Conservation (phyloP, 345 rosid species). For the Brassica rapa region DNA sequence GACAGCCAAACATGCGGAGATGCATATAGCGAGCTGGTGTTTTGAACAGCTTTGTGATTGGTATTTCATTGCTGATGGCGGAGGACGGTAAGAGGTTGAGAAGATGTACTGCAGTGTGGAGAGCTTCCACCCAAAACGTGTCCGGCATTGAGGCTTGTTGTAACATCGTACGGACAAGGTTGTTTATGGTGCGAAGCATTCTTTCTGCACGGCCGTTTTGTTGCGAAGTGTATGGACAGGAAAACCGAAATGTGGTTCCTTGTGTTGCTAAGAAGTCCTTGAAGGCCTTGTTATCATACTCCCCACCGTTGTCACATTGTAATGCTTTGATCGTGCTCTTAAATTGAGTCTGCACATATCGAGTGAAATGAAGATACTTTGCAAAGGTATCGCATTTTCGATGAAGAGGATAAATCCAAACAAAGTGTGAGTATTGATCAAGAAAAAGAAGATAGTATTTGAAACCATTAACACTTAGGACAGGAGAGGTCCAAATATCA, state of each 20-base stretch:
- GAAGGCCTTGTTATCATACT: background rate
- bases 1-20: background rate
- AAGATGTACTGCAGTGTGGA: background rate
- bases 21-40: background rate
- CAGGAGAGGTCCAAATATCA: background rate
- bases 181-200: background rate
- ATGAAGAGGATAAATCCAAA: background rate
- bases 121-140: background rate
- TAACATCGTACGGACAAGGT: background rate
- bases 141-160: background rate
- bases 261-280: background rate
- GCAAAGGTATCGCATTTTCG: background rate
- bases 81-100: background rate
- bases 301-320: background rate
- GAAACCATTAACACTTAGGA: background rate
- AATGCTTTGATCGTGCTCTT: background rate
- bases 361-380: no score
- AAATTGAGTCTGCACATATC: background rate
- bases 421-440: background rate
- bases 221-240: background rate
- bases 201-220: background rate
- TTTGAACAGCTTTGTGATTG: background rate
- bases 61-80: background rate
- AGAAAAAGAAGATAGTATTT: background rate
- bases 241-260: background rate